These are phyloP conservation scores for Vitis hybrid DNA, from an alignment of 177 flowering plant genomes.

Conservation along the genomic window DNA sequence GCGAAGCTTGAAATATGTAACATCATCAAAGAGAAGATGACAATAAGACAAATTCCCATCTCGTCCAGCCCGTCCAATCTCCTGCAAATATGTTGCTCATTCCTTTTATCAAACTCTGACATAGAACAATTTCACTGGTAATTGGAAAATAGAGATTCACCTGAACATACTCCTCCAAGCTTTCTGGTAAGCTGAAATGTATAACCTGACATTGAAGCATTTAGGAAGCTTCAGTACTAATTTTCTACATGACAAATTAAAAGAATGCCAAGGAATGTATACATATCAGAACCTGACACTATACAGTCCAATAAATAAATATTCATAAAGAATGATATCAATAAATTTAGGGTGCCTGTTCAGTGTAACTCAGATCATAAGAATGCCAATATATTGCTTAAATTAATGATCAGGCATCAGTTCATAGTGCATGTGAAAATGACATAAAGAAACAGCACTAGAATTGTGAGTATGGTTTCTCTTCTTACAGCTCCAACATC, in stretches of 20 bases:
- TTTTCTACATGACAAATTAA: background rate
- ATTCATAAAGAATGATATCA: too few relatives aligned
- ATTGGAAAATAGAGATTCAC: constrained; percentile 30
- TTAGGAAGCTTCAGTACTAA: background rate
- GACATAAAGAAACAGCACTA: background rate
- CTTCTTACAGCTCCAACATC: constrained; percentile 92
- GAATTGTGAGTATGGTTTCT: constrained; percentile 3
- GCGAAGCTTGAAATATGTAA: constrained; percentile 70
- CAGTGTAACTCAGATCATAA: too few relatives aligned
- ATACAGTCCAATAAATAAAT: background rate
- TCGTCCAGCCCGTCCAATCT: constrained; percentile 96
- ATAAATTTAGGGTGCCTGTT: too few relatives aligned
- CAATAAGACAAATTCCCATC: constrained; percentile 88
- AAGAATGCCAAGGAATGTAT: too few relatives aligned
- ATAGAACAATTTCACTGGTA: background rate
- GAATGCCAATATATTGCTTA: too few relatives aligned
- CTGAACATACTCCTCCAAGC: constrained; percentile 99
- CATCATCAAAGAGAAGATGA: constrained; percentile 79
- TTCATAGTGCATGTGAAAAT: background rate
- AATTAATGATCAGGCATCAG: background rate
- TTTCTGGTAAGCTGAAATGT: constrained; percentile 93
- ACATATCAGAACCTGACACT: background rate
- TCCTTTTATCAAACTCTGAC: constrained; percentile 3
- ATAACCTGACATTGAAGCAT: constrained; percentile 61
- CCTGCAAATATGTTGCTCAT: constrained; percentile 41